These are phyloP conservation scores for Actinidia chinensis DNA, from an alignment of 179 eudicot genomes.

Conservation along the genomic window DNA sequence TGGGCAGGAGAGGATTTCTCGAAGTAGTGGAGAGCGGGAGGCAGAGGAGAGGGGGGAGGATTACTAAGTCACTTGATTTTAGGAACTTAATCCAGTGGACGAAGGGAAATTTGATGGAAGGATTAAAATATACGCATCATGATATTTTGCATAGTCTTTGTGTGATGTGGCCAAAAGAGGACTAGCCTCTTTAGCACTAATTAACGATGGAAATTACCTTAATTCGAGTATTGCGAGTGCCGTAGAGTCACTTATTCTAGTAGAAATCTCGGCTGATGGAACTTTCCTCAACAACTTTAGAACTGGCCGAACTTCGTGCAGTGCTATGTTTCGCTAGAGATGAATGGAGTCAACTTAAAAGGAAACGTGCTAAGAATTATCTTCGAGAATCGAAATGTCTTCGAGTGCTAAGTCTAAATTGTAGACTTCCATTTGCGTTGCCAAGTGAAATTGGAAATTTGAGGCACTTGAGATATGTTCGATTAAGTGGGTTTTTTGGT, in stretches of 20 bases:
- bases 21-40: background rate
- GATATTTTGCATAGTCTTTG: conserved; percentile 13
- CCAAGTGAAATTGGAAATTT: conserved; percentile 9
- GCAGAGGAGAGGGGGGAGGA: conserved; percentile 1
- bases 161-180: background rate
- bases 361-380: conserved; percentile 1
- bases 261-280: background rate
- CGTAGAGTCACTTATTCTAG: no score
- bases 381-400: background rate
- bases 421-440: background rate
- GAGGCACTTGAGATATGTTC: background rate
- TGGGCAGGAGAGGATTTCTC: conserved; percentile 11
- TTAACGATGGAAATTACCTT: no score
- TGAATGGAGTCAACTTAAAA: background rate
- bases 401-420: background rate
- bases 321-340: background rate
- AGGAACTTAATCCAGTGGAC: conserved; percentile 18
- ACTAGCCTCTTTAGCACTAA: conserved; percentile 3
- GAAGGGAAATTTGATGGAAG: conserved; percentile 11
- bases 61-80: no score
- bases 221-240: no score
- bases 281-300: background rate
- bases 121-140: conserved; percentile 14
- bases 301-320: conserved; percentile 5
- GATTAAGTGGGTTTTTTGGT: background rate